Evolutionary conservation across 495 filamentous ascomycete genomes (phyloP).

Genomic region (Thermothielavioides terrestris): DNA sequence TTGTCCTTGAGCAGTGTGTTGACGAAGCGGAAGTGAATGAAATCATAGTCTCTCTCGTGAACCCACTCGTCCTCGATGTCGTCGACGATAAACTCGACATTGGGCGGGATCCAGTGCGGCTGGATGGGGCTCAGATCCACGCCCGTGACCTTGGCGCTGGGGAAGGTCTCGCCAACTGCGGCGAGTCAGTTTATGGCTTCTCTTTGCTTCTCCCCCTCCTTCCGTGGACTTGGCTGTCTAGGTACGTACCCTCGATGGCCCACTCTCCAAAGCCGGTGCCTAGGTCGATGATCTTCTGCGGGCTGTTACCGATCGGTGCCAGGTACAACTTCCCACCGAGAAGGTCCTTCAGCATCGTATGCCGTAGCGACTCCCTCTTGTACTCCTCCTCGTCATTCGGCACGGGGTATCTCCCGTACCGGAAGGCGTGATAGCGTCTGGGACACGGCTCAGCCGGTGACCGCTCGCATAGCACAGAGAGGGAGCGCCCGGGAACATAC

Average conservation of each 20-base stretch:
- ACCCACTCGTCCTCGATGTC: constrained; percentile 51
- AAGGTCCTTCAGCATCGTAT: constrained; percentile 50
- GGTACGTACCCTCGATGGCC: constrained; percentile 53
- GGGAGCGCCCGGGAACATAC: constrained; percentile 6
- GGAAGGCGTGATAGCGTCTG: constrained; percentile 30
- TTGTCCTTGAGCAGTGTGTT: constrained; percentile 44
- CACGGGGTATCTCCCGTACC: constrained; percentile 26
- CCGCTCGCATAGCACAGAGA: not conserved
- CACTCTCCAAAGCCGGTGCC: constrained; percentile 57
- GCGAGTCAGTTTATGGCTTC: not conserved
- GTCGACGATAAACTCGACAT: constrained; percentile 52
- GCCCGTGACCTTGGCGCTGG: constrained; percentile 48
- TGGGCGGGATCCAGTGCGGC: constrained; percentile 46
- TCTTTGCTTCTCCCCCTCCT: constrained; percentile 6
- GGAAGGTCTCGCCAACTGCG: constrained; percentile 47
- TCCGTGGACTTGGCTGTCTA: no score
- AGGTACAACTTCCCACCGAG: constrained; percentile 50
- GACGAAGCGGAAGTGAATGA: constrained; percentile 37
- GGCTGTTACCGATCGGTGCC: constrained; percentile 48
- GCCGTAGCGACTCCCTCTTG: constrained; percentile 42
- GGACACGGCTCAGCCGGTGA: not conserved
- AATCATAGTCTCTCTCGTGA: constrained; percentile 45
- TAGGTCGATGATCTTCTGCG: constrained; percentile 56
- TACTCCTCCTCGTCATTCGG: constrained; percentile 34
- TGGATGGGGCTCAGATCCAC: constrained; percentile 59